These are phyloP conservation scores for Asterophora parasitica DNA, from an alignment of 768 basidiomycete genomes.

Conservation along the genomic window DNA sequence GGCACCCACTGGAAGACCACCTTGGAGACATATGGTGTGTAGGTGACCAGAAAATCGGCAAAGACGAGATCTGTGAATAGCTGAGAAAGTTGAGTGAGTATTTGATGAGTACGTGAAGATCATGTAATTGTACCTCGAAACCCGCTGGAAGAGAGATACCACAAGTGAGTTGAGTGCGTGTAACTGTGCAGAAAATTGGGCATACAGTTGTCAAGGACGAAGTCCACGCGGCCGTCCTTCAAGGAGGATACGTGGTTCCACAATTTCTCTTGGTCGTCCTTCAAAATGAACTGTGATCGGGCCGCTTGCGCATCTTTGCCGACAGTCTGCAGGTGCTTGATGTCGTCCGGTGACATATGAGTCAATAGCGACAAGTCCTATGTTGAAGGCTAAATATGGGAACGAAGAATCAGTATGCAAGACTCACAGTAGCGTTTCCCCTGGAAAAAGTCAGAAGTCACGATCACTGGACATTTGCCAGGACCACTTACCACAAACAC, in stretches of 20 bases:
- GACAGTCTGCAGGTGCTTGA: conserved; percentile 76
- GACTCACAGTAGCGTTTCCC: conserved; percentile 87
- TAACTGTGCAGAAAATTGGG: neutral
- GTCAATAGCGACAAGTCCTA: conserved; percentile 91
- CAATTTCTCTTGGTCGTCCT: conserved; percentile 70
- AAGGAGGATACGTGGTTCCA: conserved; percentile 70
- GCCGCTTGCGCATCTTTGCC: conserved; percentile 77
- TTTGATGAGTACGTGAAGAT: neutral
- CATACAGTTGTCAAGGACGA: conserved; percentile 88
- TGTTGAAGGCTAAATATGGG: too few species aligned
- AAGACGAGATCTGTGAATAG: conserved; percentile 92
- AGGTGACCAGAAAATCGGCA: conserved; percentile 88
- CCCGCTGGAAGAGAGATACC: conserved; percentile 52
- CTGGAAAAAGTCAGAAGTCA: conserved; percentile 30
- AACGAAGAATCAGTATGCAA: neutral
- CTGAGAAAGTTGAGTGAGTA: conserved; percentile 35
- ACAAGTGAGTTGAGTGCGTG: neutral
- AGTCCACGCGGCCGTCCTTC: conserved; percentile 61
- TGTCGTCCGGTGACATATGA: conserved; percentile 77
- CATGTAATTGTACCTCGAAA: conserved; percentile 60
- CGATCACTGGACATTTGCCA: neutral
- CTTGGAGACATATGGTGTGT: conserved; percentile 75
- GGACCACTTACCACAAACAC: conserved; percentile 64
- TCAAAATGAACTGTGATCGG: conserved; percentile 75
- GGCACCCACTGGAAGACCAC: conserved; percentile 84